Percentiles rank a stretch among this genome's conserved stretches.
Evolutionary conservation across 129 eudicot genomes (phyloP).

Genomic region (Arctium minus): DNA sequence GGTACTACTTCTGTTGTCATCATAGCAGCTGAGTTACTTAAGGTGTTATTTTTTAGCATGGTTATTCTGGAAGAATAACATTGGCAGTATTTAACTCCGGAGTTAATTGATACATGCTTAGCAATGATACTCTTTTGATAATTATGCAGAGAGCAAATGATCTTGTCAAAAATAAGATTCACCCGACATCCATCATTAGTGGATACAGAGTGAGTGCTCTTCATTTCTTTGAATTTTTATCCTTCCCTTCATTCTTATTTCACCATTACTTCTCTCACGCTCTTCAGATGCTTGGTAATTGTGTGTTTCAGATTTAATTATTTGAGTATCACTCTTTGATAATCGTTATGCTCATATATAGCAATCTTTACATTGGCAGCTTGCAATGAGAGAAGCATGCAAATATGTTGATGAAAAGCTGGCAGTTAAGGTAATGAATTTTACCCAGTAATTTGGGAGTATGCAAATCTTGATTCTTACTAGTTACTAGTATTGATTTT

Average conservation of each 20-base stretch:
- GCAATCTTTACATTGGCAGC: constrained; percentile 46
- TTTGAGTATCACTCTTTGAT: not conserved
- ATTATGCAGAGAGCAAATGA: constrained; percentile 86
- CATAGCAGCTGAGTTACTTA: constrained; percentile 95
- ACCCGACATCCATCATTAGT: constrained; percentile 90
- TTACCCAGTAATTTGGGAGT: not conserved
- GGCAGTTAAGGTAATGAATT: constrained; percentile 65
- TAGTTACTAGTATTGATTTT: not conserved
- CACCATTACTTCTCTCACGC: not conserved
- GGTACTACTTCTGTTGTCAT: constrained; percentile 98
- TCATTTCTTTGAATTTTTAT: not conserved
- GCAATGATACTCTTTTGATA: not conserved
- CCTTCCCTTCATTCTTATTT: not conserved
- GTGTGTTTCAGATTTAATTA: not conserved
- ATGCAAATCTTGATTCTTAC: not conserved
- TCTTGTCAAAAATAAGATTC: constrained; percentile 87
- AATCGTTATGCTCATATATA: not conserved
- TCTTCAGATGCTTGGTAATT: not conserved
- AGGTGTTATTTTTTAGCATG: constrained; percentile 32
- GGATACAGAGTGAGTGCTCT: constrained; percentile 78
- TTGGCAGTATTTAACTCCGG: not conserved
- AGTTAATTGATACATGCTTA: not conserved
- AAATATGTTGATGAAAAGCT: constrained; percentile 88
- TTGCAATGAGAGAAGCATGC: constrained; percentile 98
- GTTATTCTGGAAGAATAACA: not conserved